Evolutionary conservation across 805 yeast genomes (phyloP), one percentile per base, ranked within the genome.

Genomic region (Vanderwaltozyma tropicalis): DNA sequence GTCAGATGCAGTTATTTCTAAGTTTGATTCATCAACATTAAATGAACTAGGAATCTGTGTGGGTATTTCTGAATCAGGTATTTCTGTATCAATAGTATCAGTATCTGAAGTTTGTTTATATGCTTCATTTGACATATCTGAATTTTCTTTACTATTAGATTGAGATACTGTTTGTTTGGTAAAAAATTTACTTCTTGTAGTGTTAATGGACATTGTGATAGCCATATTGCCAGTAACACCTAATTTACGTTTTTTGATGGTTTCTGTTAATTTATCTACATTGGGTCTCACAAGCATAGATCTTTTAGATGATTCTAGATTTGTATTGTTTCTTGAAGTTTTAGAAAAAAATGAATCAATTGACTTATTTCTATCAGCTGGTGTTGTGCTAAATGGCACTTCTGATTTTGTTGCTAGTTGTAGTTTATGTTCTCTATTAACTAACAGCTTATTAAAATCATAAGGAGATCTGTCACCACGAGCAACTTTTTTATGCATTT

Each of bases 391-490:
- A 14, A 19, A 8, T 17, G 5, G 24, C 16, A 5, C 13, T 18
- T 32, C 41, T 2, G 62, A 54, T 43, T 52, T 54, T 2, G 63
- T 52, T 7, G 42, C 31, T 13, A 53, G 28, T 30, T 52, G 55
- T 15, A 58, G 34, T 31, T 41, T 48, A n/a, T 44, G 52, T 33
- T 58, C 63, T 42, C 63, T 46, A 43, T 53, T 58, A 3, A 49
- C 44, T 25, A 58, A 41, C 3, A 43, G 75, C 66, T 38, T 51
- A 13, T 41, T 41, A 29, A 34, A 49, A 40, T 53, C 45, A 31
- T 71, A 66, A 1, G 96, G 96, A 54, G 80, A 74, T 9, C 82
- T 47, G 7, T 67, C 69, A 1, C 94, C 96, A 14, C 44, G 45
- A 9, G 94, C 83, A 16, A 87, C 67, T 30, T 61, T 58, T 1